A percentile compares a stretch with the other conserved stretches of the same genome.
Evolutionary conservation across 148 eudicot genomes (phyloP).

Genomic region (Fagopyrum tataricum): DNA sequence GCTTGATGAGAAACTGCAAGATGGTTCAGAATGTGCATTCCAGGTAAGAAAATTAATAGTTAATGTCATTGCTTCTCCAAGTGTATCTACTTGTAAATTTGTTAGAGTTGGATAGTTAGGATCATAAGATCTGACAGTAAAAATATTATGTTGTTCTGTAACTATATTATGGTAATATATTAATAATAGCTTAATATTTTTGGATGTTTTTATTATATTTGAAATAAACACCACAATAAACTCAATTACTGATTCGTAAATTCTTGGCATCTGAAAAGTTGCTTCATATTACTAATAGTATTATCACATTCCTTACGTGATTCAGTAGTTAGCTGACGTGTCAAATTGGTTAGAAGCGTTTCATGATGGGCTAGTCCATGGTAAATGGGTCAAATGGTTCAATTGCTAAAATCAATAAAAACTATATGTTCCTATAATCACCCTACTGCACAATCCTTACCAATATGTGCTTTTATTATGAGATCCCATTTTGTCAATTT

Average conservation of each 20-base stretch:
- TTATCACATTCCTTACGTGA: not conserved
- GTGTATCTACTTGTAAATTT: conserved; percentile 2
- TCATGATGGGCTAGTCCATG: not conserved
- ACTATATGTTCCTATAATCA: not conserved
- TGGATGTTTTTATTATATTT: not conserved
- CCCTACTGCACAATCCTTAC: not conserved
- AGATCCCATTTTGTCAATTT: not conserved
- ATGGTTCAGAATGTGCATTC: conserved; percentile 81
- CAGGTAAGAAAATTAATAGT: conserved; percentile 41
- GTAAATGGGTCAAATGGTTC: not conserved
- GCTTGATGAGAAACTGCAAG: conserved; percentile 93
- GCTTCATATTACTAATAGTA: not conserved
- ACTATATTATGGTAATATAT: not conserved
- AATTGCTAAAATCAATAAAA: not conserved
- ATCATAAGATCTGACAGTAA: not conserved
- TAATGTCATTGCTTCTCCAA: not conserved
- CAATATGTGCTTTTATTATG: not conserved
- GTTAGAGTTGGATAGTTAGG: not conserved
- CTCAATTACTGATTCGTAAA: not conserved
- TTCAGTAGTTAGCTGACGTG: not conserved
- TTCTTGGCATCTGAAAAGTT: not conserved
- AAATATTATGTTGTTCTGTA: not conserved
- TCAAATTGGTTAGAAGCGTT: not conserved
- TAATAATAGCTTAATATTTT: not conserved
- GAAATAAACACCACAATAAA: not conserved